phyloP scores from a whole-genome alignment of 441 rosid species.

The Iberis amara region DNA sequence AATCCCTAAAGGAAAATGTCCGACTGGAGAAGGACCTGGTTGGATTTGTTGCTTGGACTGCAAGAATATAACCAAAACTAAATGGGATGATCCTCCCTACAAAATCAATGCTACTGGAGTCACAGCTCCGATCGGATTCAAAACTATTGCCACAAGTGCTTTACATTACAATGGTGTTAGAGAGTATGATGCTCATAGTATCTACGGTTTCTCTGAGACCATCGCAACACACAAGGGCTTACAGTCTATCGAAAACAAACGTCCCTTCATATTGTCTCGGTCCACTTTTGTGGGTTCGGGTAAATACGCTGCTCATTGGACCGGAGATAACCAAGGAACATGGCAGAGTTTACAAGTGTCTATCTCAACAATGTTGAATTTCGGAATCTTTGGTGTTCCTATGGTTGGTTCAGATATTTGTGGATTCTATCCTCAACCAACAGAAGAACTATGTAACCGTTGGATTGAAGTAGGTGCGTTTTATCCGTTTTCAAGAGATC shows the following conservation, averaged over 20 bases:
- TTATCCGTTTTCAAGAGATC: slow-evolving; percentile 94
- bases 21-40: slow-evolving; percentile 79
- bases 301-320: slow-evolving; percentile 90
- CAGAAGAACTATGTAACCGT: slow-evolving; percentile 95
- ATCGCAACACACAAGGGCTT: slow-evolving; percentile 87
- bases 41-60: slow-evolving; percentile 97
- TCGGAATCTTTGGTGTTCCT: slow-evolving; percentile 88
- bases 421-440: slow-evolving; percentile 83
- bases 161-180: slow-evolving; percentile 79
- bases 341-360: slow-evolving; percentile 87
- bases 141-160: slow-evolving; percentile 92
- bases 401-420: slow-evolving; percentile 98
- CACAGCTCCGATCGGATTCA: slow-evolving; percentile 66
- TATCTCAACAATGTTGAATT: slow-evolving; percentile 79
- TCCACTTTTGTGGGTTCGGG: slow-evolving; percentile 94
- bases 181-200: slow-evolving; percentile 88
- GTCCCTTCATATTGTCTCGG: slow-evolving; percentile 81
- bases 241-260: slow-evolving; percentile 64
- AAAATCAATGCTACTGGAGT: slow-evolving; percentile 85
- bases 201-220: slow-evolving; percentile 85
- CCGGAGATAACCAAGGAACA: slow-evolving; percentile 88
- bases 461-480: slow-evolving; percentile 97
- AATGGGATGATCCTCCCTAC: slow-evolving; percentile 96
- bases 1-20: slow-evolving; percentile 71
- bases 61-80: slow-evolving; percentile 76